These are phyloP conservation scores for Zygoascus biomembranicola DNA, from an alignment of 805 yeast species.

Conservation along the genomic window DNA sequence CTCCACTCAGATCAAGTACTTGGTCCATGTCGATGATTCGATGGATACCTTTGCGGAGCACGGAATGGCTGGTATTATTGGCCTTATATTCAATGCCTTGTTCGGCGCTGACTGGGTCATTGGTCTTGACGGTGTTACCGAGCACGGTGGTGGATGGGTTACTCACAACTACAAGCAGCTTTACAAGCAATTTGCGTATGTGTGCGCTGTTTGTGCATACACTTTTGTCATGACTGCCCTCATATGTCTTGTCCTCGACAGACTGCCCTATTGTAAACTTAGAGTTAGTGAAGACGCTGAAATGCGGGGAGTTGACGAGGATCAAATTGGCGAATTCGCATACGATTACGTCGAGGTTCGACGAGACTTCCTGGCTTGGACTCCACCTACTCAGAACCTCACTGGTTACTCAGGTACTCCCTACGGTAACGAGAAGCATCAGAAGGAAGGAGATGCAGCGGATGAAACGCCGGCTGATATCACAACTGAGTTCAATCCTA, in stretches of 20 bases:
- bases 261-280: constrained; percentile 72
- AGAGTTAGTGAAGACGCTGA: constrained; percentile 82
- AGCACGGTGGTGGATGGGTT: constrained; percentile 87
- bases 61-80: constrained; percentile 92
- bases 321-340: constrained; percentile 98
- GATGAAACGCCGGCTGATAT: neutral
- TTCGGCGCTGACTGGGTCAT: constrained; percentile 84
- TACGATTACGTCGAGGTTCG: constrained; percentile 96
- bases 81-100: constrained; percentile 74
- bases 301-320: constrained; percentile 87
- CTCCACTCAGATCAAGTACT: constrained; percentile 77
- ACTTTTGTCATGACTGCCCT: constrained; percentile 68
- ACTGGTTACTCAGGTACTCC: constrained; percentile 3
- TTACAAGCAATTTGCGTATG: constrained; percentile 81
- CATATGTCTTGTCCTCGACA: constrained; percentile 63
- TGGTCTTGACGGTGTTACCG: constrained; percentile 82
- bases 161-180: constrained; percentile 85
- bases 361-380: constrained; percentile 58
- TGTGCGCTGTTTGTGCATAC: constrained; percentile 67
- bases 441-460: neutral
- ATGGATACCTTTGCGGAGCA: constrained; percentile 97
- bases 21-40: constrained; percentile 80
- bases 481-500: neutral
- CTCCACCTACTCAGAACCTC: constrained; percentile 23
- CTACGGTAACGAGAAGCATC: neutral